phyloP scores from a whole-genome alignment of 2,329 filamentous ascomycete genomes.

The Corynespora cassiicola region DNA sequence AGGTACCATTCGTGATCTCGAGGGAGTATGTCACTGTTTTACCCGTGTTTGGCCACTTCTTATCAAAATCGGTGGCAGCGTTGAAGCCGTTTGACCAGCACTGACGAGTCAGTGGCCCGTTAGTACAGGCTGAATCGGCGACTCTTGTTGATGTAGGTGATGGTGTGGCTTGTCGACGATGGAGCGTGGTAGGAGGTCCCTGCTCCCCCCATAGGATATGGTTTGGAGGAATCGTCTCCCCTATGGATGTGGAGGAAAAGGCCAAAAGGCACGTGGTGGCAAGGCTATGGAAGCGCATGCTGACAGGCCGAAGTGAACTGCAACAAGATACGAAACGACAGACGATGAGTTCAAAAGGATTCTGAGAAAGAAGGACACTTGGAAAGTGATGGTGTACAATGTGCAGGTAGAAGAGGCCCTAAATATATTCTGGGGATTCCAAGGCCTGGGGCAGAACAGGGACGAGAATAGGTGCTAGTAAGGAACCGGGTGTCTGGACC shows the following conservation, averaged over 20 bases:
- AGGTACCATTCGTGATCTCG: slow-evolving; percentile 44
- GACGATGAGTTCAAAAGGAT: neutral
- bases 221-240: slow-evolving; percentile 18
- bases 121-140: slow-evolving; percentile 39
- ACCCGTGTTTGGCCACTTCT: slow-evolving; percentile 45
- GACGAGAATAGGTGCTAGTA: no score
- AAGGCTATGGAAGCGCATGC: slow-evolving; percentile 21
- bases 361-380: no score
- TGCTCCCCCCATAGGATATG: slow-evolving; percentile 27
- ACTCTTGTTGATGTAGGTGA: slow-evolving; percentile 18
- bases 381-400: no score
- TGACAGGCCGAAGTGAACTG: neutral
- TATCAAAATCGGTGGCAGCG: slow-evolving; percentile 49
- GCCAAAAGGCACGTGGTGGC: slow-evolving; percentile 18
- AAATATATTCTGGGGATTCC: no score
- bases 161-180: slow-evolving; percentile 12
- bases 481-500: no score
- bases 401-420: no score
- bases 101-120: slow-evolving; percentile 41
- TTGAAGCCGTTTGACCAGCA: slow-evolving; percentile 49
- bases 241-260: slow-evolving; percentile 20
- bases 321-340: neutral
- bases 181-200: slow-evolving; percentile 18
- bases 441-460: no score
- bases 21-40: slow-evolving; percentile 42